Conservation (phyloP, 108 stramenopile species). For the Cylindrotheca fusiformis region DNA sequence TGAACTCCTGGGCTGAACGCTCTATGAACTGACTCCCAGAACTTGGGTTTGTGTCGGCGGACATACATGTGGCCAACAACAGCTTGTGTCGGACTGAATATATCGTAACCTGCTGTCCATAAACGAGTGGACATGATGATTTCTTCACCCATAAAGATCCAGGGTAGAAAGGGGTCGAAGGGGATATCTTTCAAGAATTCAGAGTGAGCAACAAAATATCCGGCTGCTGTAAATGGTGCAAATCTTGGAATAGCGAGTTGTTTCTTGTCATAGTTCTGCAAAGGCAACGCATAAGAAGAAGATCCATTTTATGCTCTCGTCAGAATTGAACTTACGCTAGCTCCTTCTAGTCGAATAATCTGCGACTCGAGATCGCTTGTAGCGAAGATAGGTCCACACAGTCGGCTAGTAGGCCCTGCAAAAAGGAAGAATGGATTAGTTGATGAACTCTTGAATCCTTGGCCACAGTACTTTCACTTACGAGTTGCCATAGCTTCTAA, state of each 20-base stretch:
- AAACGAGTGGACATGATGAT: constrained; percentile 87
- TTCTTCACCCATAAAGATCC: constrained; percentile 98
- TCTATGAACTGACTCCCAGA: constrained; percentile 95
- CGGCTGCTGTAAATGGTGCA: constrained; percentile 82
- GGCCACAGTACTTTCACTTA: not conserved
- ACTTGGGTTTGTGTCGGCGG: constrained; percentile 94
- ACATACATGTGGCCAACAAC: constrained; percentile 86
- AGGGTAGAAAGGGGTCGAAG: constrained; percentile 97
- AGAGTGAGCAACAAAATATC: constrained; percentile 71
- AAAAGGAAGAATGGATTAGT: not conserved
- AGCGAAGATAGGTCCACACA: constrained; percentile 88
- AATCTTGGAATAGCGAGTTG: constrained; percentile 68
- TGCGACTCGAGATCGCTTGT: constrained; percentile 83
- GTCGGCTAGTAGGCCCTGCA: constrained; percentile 42
- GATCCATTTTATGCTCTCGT: not conserved
- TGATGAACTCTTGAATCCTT: not conserved
- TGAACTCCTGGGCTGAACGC: constrained; percentile 64
- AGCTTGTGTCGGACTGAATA: constrained; percentile 88
- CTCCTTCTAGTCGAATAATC: constrained; percentile 83
- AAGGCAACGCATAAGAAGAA: not conserved
- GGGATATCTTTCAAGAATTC: constrained; percentile 71
- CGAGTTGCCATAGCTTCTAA: constrained; percentile 37
- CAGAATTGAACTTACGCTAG: constrained; percentile 27
- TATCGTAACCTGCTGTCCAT: constrained; percentile 96
- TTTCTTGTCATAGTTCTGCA: constrained; percentile 52